Percentiles rank a stretch among this genome's conserved stretches.
phyloP scores from a whole-genome alignment of 177 flowering plant species.

The Vitis hybrid region DNA sequence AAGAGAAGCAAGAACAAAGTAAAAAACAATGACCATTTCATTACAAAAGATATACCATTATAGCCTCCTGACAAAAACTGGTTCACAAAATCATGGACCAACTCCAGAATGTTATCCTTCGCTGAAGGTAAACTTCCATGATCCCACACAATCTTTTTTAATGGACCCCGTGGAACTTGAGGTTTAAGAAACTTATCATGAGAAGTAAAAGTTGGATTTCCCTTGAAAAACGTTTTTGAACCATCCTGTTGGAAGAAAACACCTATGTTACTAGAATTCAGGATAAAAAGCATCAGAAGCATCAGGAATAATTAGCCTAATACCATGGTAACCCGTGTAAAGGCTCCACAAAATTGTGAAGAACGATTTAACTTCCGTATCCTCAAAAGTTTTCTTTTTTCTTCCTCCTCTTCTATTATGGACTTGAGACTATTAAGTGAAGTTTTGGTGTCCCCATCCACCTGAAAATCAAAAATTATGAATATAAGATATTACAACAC shows the following conservation, averaged over 20 bases:
- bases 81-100: constrained; percentile 64
- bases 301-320: constrained; percentile 7
- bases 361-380: constrained; percentile 43
- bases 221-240: constrained; percentile 70
- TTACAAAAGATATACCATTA: constrained; percentile 49
- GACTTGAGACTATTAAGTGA: constrained; percentile 57
- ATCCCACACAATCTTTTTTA: constrained; percentile 66
- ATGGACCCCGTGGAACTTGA: constrained; percentile 54
- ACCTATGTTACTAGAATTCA: not conserved
- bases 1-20: constrained; percentile 1
- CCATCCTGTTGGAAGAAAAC: constrained; percentile 70
- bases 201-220: constrained; percentile 58
- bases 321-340: constrained; percentile 75
- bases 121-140: constrained; percentile 50
- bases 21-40: not conserved
- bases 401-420: constrained; percentile 77
- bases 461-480: constrained; percentile 28
- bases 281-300: not conserved
- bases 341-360: constrained; percentile 84
- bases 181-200: constrained; percentile 39
- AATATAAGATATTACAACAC: not conserved
- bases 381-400: constrained; percentile 54
- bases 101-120: constrained; percentile 45
- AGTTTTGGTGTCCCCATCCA: constrained; percentile 35
- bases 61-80: constrained; percentile 86